A percentile compares a stretch with the other conserved stretches of the same genome.
Conservation (phyloP, 352 stramenopile species). For the Phytopythium litorale region DNA sequence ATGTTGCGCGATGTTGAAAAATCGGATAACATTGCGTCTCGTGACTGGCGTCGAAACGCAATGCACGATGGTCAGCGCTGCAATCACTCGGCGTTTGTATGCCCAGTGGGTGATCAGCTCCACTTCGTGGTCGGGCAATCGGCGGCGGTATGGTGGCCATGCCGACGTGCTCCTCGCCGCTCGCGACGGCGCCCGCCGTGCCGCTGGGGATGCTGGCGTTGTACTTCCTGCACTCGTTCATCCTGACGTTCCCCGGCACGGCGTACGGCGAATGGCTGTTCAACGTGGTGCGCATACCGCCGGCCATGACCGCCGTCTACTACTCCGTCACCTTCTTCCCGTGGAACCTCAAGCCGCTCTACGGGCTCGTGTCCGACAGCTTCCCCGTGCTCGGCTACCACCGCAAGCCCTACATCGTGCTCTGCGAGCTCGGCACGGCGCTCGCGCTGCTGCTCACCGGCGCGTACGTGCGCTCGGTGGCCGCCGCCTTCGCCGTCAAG, state of each 20-base stretch:
- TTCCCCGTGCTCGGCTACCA: constrained; percentile 69
- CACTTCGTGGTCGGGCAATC: too few species aligned
- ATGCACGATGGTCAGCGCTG: too few species aligned
- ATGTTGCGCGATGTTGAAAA: too few species aligned
- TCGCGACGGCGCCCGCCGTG: constrained; percentile 18
- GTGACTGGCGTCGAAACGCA: too few species aligned
- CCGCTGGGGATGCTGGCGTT: constrained; percentile 57
- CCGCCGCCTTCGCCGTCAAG: constrained; percentile 64
- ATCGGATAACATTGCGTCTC: too few species aligned
- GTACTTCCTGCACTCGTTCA: constrained; percentile 80
- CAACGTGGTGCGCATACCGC: constrained; percentile 69
- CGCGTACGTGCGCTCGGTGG: constrained; percentile 45
- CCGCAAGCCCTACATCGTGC: constrained; percentile 79
- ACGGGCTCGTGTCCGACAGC: constrained; percentile 72
- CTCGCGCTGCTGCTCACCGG: constrained; percentile 55
- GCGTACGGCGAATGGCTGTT: constrained; percentile 79
- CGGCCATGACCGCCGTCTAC: constrained; percentile 74
- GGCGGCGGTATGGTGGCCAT: too few species aligned
- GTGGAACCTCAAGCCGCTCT: constrained; percentile 85
- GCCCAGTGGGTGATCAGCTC: too few species aligned
- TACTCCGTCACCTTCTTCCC: constrained; percentile 82
- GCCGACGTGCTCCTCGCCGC: neutral
- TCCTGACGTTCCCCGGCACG: constrained; percentile 72
- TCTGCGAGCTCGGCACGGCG: constrained; percentile 60
- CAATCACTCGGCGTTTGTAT: too few species aligned